phyloP scores from a whole-genome alignment of 2,329 filamentous ascomycete genomes.

The Calycina herbarum region DNA sequence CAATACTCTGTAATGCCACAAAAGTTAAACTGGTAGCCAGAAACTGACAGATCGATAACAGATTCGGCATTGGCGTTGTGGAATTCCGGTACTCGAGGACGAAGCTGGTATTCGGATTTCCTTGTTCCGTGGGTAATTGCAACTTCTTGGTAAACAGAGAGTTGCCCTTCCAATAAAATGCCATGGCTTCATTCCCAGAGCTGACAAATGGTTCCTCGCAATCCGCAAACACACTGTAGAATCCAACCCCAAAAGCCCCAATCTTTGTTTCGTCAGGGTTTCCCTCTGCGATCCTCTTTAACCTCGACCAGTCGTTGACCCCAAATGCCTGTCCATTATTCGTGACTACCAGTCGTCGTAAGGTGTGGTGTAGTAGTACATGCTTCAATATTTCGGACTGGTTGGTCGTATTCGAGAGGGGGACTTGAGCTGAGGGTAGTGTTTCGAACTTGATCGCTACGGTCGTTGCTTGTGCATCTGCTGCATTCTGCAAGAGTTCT shows the following conservation, averaged over 20 bases:
- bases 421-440: conserved; percentile 74
- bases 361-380: conserved; percentile 78
- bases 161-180: conserved; percentile 99
- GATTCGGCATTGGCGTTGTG: conserved; percentile 80
- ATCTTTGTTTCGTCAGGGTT: conserved; percentile 99
- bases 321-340: conserved; percentile 90
- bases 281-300: conserved; percentile 98
- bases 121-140: conserved; percentile 66
- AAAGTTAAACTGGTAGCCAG: conserved; percentile 94
- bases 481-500: conserved; percentile 98
- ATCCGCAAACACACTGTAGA: conserved; percentile 98
- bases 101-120: conserved; percentile 79
- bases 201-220: conserved; percentile 97
- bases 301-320: conserved; percentile 84
- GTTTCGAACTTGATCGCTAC: conserved; percentile 94
- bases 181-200: conserved; percentile 90
- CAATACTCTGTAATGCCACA: conserved; percentile 82
- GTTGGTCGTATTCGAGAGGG: conserved; percentile 62
- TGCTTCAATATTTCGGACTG: conserved; percentile 77
- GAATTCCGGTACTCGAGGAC: conserved; percentile 90
- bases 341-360: conserved; percentile 83
- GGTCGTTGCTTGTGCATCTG: conserved; percentile 87
- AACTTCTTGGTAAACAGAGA: conserved; percentile 89
- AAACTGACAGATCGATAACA: conserved; percentile 87
- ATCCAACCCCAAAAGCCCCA: conserved; percentile 95